A percentile compares a stretch with the other conserved stretches of the same genome.
Evolutionary conservation across 306 rosid genomes (phyloP).

Genomic region (Amphicarpaea edgeworthii): DNA sequence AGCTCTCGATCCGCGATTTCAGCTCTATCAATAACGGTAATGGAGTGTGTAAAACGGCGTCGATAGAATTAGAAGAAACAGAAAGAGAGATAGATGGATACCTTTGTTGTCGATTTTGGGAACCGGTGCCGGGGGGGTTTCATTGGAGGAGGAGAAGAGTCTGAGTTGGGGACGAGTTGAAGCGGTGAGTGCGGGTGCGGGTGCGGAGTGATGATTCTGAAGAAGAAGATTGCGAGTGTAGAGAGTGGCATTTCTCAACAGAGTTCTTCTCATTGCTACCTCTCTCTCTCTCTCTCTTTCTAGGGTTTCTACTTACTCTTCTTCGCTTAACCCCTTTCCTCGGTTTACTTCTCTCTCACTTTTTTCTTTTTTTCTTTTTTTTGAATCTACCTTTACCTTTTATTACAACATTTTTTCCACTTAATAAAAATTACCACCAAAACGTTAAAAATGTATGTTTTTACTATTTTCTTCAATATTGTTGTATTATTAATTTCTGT

Average conservation of each 20-base stretch:
- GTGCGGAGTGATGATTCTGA: slow-evolving; percentile 47
- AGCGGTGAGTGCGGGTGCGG: slow-evolving; percentile 44
- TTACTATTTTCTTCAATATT: too few species aligned
- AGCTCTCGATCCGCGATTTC: slow-evolving; percentile 63
- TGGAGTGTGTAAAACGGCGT: neutral
- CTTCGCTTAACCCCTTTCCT: too few species aligned
- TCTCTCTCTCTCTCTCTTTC: neutral
- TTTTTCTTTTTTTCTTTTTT: too few species aligned
- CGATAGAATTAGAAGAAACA: too few species aligned
- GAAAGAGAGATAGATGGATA: neutral
- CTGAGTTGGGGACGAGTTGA: slow-evolving; percentile 49
- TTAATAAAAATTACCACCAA: too few species aligned
- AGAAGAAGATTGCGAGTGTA: slow-evolving; percentile 55
- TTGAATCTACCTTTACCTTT: too few species aligned
- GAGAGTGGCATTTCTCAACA: slow-evolving; percentile 52
- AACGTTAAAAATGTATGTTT: too few species aligned
- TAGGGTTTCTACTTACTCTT: slow-evolving; percentile 40
- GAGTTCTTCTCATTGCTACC: slow-evolving; percentile 39
- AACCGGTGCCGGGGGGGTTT: slow-evolving; percentile 12
- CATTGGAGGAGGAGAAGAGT: slow-evolving; percentile 63
- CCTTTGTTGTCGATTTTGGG: slow-evolving; percentile 67
- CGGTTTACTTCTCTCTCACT: too few species aligned
- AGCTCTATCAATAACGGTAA: slow-evolving; percentile 54
- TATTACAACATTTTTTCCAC: too few species aligned
- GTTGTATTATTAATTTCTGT: too few species aligned